Base-by-base conservation (phyloP, 2,329 filamentous ascomycete species). In the Fusarium virguliforme region DNA sequence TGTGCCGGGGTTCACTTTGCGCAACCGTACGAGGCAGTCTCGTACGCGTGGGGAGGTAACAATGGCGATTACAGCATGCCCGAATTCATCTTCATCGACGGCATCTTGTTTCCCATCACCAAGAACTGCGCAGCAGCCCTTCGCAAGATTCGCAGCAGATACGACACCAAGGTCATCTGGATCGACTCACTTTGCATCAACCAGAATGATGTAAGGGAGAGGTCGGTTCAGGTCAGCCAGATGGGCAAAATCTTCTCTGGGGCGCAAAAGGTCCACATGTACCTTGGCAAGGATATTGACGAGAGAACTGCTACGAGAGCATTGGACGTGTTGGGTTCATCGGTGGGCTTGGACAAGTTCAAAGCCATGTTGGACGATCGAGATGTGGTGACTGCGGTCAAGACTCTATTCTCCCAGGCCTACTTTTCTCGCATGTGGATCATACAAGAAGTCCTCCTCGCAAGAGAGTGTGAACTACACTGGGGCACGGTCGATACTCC, bases 261-360 rank as follows among this genome's bases (percentile, higher is more conserved):
- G 2, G 43, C 24, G 1, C 24, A 12, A 3, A 48, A 30, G 15
- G 43, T 48, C 4, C 43, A 48, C 13, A 48, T 48, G 3, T 48
- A 10, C 5, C 5, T 48, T 2, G 43, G 43, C 4, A 48, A 28
- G 8, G n/a, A 28, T 10, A 4, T 48, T 10, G 24, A 48, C 5
- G 4, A n/a, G 13, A 6, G 0, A 1, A 46, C 13, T 28, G 24
- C 3, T 4, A 26, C 41, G 6, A 3, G 9, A 1, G 41, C 24
- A 4, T 46, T 46, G 0, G 1, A 10, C 1, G 41, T 46, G 24
- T 15, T 46, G 22, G 4, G 2, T 0, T 43, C 40, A 8, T 13
- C 24, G 7, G 0, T 3, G 8, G 15, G 8, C 40, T 5, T 43
- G 22, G 0, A 1, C 1, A 12, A 26, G 1, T 43, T 43, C 40